Conservation (phyloP, 768 basidiomycete species). For the Megacollybia marginata region DNA sequence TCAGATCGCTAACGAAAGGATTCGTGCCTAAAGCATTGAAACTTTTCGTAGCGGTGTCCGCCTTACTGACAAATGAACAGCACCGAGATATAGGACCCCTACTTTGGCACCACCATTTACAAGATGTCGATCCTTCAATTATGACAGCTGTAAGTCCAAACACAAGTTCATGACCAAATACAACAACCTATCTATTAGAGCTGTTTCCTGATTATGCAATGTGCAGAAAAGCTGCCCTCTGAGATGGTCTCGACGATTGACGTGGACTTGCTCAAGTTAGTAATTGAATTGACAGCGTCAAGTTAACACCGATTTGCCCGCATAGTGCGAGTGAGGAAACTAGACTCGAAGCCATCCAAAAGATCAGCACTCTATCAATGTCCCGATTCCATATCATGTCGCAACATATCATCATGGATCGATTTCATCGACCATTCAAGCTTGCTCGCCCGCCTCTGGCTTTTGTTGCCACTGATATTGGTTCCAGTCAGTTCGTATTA, state of each 20-base stretch:
- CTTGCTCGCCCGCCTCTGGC: constrained; percentile 62
- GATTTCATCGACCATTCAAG: constrained; percentile 61
- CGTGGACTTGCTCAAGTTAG: constrained; percentile 47
- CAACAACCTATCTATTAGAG: constrained; percentile 25
- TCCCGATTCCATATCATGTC: constrained; percentile 67
- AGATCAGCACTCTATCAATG: constrained; percentile 48
- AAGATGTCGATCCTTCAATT: constrained; percentile 31
- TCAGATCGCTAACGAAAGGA: constrained; percentile 38
- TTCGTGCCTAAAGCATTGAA: constrained; percentile 42
- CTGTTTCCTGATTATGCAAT: constrained; percentile 66
- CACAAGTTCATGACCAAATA: neutral
- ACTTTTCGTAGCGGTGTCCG: constrained; percentile 57
- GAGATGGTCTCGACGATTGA: constrained; percentile 45
- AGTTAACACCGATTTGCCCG: neutral
- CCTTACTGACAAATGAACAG: constrained; percentile 41
- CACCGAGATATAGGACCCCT: constrained; percentile 43
- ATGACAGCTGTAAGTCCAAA: constrained; percentile 36
- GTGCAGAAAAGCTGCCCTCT: constrained; percentile 51
- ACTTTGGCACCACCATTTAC: constrained; percentile 51
- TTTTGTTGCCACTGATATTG: constrained; percentile 72
- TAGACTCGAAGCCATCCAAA: constrained; percentile 45
- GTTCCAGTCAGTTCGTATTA: constrained; percentile 49
- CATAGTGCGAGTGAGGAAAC: constrained; percentile 40
- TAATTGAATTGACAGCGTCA: neutral
- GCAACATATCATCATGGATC: constrained; percentile 54